Evolutionary conservation across 768 basidiomycete genomes (phyloP), one percentile per base, ranked within the genome.

Genomic region (Rhizopogon rudus): DNA sequence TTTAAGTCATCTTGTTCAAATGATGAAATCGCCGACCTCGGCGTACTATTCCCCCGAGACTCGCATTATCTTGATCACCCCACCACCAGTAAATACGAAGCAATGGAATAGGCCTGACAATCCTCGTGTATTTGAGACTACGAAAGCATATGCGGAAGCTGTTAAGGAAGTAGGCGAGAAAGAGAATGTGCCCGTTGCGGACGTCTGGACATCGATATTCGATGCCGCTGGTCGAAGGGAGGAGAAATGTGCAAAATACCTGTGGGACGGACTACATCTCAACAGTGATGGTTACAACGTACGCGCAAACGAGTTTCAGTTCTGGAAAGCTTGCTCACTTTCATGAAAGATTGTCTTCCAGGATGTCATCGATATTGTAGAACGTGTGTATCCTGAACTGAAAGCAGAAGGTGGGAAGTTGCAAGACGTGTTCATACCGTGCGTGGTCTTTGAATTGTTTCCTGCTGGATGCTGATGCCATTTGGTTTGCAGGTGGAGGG

Each of bases 191-290:
- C 78, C 81, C 1, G 77, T 87, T 10, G 81, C 87, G 1, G 93
- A 97, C 70, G 72, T 85, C 10, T 95, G 89, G 87, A 82, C 77
- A 9, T 72, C 66, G 16, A 60, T 96, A n/a, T 91, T 84, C 77
- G 76, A 84, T n/a, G 83, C 77, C 6, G 83, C 87, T n/a, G 89
- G 83, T 0, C 70, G 79, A 58, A 73, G 81, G 6, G 83, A 87
- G 65, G 67, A 70, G 29, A 73, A 72, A 1, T 70, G 91, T 46
- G 73, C 70, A 28, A 70, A 62, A 43, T 87, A 78, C 63, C 67
- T 91, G 52, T 70, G 65, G 40, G 94, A 97, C 65, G 94, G 94
- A 2, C 71, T 97, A 50, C 94, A 97, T 69, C 70, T 93, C 62
- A 91, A 81, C 52, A 75, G 68, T n/a, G 78, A 71, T 2, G 94